A percentile compares a stretch with the other conserved stretches of the same genome.
Evolutionary conservation across 2,329 filamentous ascomycete species (phyloP).

Genomic region (Alternaria rosae): DNA sequence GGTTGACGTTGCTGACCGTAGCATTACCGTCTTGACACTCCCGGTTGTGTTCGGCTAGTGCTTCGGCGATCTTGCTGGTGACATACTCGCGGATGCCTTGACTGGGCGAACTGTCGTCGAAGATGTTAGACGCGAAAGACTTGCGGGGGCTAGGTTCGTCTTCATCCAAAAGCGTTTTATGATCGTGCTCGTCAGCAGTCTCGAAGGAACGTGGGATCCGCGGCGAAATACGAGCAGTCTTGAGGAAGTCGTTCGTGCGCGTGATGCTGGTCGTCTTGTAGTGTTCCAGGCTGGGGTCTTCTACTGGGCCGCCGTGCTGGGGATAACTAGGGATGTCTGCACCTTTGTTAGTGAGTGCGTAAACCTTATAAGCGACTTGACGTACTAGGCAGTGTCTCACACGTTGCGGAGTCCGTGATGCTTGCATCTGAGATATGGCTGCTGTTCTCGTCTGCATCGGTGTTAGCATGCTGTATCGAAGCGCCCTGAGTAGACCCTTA

Average conservation of each 20-base stretch:
- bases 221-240: background rate
- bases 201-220: background rate
- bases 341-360: background rate
- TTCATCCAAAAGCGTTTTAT: background rate
- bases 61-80: slow-evolving; percentile 13
- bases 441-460: background rate
- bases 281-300: background rate
- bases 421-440: background rate
- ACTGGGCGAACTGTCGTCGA: slow-evolving; percentile 1
- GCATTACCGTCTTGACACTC: background rate
- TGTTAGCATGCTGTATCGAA: background rate
- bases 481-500: background rate
- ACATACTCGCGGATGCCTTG: slow-evolving; percentile 15
- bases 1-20: background rate
- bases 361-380: background rate
- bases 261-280: background rate
- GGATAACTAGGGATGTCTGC: background rate
- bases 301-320: background rate
- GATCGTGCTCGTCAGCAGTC: background rate
- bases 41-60: background rate
- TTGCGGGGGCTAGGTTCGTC: background rate
- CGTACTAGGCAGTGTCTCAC: background rate
- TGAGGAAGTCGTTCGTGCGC: background rate
- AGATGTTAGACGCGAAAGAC: slow-evolving; percentile 3
- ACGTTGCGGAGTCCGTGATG: background rate